Base-by-base conservation (phyloP, 139 green algal genomes). In the Pycnococcus provasolii region DNA sequence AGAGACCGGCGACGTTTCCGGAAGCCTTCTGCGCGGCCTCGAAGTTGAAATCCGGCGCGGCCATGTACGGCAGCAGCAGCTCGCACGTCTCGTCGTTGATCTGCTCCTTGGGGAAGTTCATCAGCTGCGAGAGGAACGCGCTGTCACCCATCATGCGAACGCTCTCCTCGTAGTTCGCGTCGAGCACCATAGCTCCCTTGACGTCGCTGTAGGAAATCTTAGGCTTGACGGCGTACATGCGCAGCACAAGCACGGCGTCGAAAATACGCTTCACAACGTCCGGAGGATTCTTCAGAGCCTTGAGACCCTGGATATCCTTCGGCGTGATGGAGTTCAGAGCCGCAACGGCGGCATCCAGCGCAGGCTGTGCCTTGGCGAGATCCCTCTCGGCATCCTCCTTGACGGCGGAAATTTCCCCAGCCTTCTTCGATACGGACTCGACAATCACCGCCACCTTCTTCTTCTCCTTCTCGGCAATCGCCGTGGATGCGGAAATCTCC, bases 231-330 rank as follows among this genome's bases (percentile, higher is more conserved):
- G 76, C 73, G 8, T 77, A 60, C 47, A 58, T 26, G 42, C 40
- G 65, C 58, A 97, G 79, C 44, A 97, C 69, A 45, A 97, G 79
- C 74, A 95, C 89, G 66, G 77, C 85, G 75, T 97, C 91, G 72
- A 97, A 95, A 75, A 97, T 96, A 55, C 91, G 84, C 83, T 95
- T 96, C 46, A 97, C 83, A 45, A 97, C 81, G 71, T 96, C 87
- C 8, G 91, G 91, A 53, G 91, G 90, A 70, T 92, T 95, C 77
- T 94, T 95, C 3, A 97, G 82, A 39, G 89, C 87, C 80, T 96
- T 96, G 3, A 96, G 79, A 5, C 73, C 72, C 6, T 69, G 72
- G 71, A 96, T 95, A 71, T 96, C 90, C 72, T 91, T 91, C n/a
- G 72, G 76, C 1, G 79, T 86, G 81, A 96, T 96, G 48, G 81